Evolutionary conservation across 306 rosid genomes (phyloP), one percentile per base, ranked within the genome.

Genomic region (Pterocarpus santalinus): DNA sequence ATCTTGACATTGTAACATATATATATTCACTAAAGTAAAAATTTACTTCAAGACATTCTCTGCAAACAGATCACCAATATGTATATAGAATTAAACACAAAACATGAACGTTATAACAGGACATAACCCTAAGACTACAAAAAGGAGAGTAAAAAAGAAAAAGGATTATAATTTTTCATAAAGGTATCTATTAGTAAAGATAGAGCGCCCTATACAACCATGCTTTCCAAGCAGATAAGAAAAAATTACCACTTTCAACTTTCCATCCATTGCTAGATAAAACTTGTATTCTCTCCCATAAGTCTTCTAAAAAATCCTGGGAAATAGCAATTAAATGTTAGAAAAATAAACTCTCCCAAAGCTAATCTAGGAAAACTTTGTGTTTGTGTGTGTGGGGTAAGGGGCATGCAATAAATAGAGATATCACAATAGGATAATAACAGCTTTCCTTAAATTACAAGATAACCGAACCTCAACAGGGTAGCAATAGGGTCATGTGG

Each of bases 231-330:
- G 16, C 35, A 69, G 63, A 74, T 46, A 16, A 52, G 44, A 77
- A 78, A 85, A 70, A 73, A 66, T 80, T 91, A 95, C 99, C 99
- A 76, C 99, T 95, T 22, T 93, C 99, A 85, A 95, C 97, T 89
- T 93, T 93, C 98, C 97, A 95, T 51, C 94, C 99, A 69, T 86
- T 86, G 80, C 76, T 85, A 69, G 98, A 86, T 73, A 95, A 85
- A 68, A 34, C 85, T 78, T 90, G 94, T 65, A 95, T 75, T 65
- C 91, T 97, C 60, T 85, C 92, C 98, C 98, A 95, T 35, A 95
- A 86, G 87, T 95, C 99, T 85, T 95, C 99, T 89, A 95, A 84
- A 74, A 95, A 95, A 84, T 95, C 98, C 99, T 95, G 85, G 82
- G 85, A 76, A 73, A 65, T 41, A 10, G 80, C 28, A 44, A 44